These are phyloP conservation scores for Antrodiella citrinella DNA, from an alignment of 768 basidiomycete species.

Conservation along the genomic window DNA sequence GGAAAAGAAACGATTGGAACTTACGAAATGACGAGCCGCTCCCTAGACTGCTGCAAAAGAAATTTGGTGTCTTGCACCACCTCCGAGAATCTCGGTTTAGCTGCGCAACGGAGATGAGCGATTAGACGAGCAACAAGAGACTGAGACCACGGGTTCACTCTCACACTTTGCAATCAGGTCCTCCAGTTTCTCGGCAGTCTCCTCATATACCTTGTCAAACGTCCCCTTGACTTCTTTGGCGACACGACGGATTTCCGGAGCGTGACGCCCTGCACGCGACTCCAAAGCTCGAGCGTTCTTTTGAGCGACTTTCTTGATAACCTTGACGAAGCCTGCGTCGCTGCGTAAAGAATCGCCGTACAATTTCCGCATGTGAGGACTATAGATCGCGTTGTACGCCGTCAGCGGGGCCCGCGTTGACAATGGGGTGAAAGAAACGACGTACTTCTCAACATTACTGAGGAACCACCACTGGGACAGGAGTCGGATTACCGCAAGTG, in stretches of 20 bases:
- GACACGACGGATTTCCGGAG: constrained; percentile 74
- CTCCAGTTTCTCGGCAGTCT: constrained; percentile 87
- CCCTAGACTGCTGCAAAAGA: constrained; percentile 83
- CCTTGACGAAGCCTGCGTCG: constrained; percentile 96
- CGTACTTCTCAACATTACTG: constrained; percentile 83
- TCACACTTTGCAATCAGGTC: constrained; percentile 90
- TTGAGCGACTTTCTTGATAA: constrained; percentile 88
- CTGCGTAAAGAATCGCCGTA: constrained; percentile 92
- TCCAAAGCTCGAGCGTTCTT: constrained; percentile 75
- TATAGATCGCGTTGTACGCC: constrained; percentile 22
- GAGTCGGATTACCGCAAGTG: constrained; percentile 77
- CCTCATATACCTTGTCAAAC: constrained; percentile 92
- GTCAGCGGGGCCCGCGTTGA: neutral
- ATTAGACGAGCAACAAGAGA: too few species aligned
- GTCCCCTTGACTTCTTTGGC: constrained; percentile 90
- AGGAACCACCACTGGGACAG: constrained; percentile 97
- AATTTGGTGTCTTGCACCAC: constrained; percentile 92
- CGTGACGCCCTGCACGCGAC: constrained; percentile 70
- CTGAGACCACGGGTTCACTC: too few species aligned
- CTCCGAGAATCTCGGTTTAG: constrained; percentile 80
- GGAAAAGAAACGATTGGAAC: too few species aligned
- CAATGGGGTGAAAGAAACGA: constrained; percentile 6
- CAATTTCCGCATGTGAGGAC: constrained; percentile 97
- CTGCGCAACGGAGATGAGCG: constrained; percentile 31
- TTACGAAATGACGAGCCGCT: constrained; percentile 87